Base-by-base conservation (phyloP, 2,329 filamentous ascomycete genomes). In the Myrmaecium sp. region DNA sequence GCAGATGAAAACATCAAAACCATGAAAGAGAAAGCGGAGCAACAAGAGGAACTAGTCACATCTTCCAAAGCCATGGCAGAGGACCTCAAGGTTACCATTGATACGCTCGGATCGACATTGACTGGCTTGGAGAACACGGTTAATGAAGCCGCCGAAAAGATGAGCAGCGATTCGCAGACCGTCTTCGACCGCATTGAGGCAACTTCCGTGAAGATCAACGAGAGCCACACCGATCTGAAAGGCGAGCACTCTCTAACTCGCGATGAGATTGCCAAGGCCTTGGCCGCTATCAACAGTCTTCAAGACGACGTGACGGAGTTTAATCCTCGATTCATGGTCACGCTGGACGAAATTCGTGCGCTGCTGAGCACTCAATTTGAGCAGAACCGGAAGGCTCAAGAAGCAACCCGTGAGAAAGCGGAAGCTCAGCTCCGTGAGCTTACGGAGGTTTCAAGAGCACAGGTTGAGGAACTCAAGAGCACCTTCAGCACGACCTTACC, bases 281-380 rank as follows among this genome's bases (percentile, higher is more conserved):
- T 83, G 19, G 66, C 66, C 30, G 69, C 69, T 5, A 72, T 93
- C 10, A 74, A 79, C 37, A 72, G 70, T 14, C 59, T 95, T 1
- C 78, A 91, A 43, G 75, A 66, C 32, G 73, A 89, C 31, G 66
- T 92, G 16, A 68, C 67, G 6, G 83, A 94, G 47, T 76, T 77
- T 36, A 77, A 94, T 39, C 89, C 89, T 2, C 78, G 91, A 54
- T 78, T 95, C 37, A 66, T 94, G 30, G 74, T 86, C 28, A 70
- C 79, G 0, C 69, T 98, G 36, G 77, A 82, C 40, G 80, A 94
- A 41, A 72, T 95, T n/a, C 63, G 91, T 20, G 61, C 71, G 5
- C 64, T 91, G 14, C 79, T 93, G 29, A 76, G 72, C 14, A 70
- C 91, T 45, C 84, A 95, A 47, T 93, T 78, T 42, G 82, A 92